Evolutionary conservation across 768 basidiomycete species (phyloP), one percentile per base, ranked within the genome.

Genomic region (Scleroderma bovista): DNA sequence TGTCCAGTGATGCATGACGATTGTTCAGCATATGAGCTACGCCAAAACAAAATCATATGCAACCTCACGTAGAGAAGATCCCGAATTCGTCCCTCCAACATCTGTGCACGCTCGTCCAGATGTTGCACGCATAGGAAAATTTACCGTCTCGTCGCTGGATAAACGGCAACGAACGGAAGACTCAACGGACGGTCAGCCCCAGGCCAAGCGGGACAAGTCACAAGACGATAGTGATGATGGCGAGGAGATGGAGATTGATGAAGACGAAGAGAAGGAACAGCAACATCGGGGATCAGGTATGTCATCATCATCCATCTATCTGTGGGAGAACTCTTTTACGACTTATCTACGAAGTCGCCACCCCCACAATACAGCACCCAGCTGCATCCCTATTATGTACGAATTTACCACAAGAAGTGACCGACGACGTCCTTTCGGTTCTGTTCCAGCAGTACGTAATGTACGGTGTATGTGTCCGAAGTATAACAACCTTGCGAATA

Each of bases 161-260:
- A 92, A 87, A 72, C 76, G 83, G 57, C 78, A 65, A 61, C 75
- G 89, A 60, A 88, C 88, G 38, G 84, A 78, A 17, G 80, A 79
- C 41, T 62, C 68, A 36, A 73, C 70, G 22, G 79, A 78, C 40
- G 75, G 70, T 46, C 81, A 74, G 47, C 77, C 78, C 44, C 73
- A 72, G 39, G 57, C 75, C 23, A 95, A 94, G 72, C 79, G 83
- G 54, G 80, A 83, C 59, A 89, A 81, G 65, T 70, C 75, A 39
- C 79, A 80, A 43, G 83, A 82, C 12, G 71, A 72, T 13, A 79
- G 69, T 56, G 88, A 89, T 54, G 92, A 89, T 54, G 92, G 83
- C 48, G 87, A 87, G 63, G 90, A 93, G 71, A 94, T 94, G 86
- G 93, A 95, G 70, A 90, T 93, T 60, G 92, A 93, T 52, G 91